Evolutionary conservation across 192 early-diverging fungal species (phyloP).

Genomic region (Coemansia sp.): DNA sequence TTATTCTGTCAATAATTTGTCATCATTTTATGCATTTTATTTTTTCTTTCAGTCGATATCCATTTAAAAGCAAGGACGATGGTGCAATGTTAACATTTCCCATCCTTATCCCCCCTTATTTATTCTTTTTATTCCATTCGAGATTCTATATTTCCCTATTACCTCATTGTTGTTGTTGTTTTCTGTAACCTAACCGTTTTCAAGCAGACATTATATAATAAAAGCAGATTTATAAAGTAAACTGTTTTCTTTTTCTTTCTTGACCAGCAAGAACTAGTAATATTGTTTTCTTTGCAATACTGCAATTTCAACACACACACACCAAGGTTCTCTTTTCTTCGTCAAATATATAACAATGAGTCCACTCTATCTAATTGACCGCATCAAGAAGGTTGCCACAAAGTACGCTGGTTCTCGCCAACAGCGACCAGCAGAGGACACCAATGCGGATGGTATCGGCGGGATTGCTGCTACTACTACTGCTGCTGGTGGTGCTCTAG

Average conservation of each 20-base stretch:
- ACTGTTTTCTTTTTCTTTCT: too few relatives aligned
- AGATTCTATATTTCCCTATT: neutral
- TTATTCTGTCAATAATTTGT: neutral
- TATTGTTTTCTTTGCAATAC: too few relatives aligned
- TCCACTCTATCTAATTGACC: conserved; percentile 21
- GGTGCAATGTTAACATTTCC: neutral
- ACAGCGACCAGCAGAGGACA: neutral
- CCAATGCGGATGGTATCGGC: too few relatives aligned
- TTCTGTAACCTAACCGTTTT: too few relatives aligned
- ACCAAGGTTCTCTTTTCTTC: neutral
- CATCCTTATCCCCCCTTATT: neutral
- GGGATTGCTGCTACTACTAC: too few relatives aligned
- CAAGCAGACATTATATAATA: too few relatives aligned
- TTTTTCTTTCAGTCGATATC: neutral
- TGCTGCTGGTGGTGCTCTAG: neutral
- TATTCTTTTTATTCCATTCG: neutral
- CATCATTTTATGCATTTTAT: neutral
- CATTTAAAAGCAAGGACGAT: neutral
- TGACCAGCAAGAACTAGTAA: too few relatives aligned
- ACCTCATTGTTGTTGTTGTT: too few relatives aligned
- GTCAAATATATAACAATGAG: conserved; percentile 12
- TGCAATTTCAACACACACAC: too few relatives aligned
- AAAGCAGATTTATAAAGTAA: too few relatives aligned
- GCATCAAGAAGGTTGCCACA: conserved; percentile 15
- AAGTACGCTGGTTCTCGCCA: neutral